Base-by-base conservation (phyloP, 306 rosid genomes). In the Citrullus mucosospermus region DNA sequence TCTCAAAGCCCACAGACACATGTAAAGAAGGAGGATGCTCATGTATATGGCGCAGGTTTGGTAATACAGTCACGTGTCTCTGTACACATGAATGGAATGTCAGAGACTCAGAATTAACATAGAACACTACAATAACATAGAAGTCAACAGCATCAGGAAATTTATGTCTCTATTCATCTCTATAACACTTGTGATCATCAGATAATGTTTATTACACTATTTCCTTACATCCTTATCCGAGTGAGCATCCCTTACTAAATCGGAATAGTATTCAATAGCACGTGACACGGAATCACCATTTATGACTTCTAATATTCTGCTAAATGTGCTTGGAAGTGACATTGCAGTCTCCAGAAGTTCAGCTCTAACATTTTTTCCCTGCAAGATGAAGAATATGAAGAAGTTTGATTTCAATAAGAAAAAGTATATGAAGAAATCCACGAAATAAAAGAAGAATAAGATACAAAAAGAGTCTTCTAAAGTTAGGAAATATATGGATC, bases 271-370 rank as follows among this genome's bases (percentile, higher is more conserved):
- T 74, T 94, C 97, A 82, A 92, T 83, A 9, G 95, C 98, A 85
- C 22, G 84, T 51, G 89, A 86, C 81, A 89, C 79, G 80, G 86
- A 86, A 67, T 89, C 93, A 82, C 90, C 82, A 73, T 90, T 88
- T 63, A 90, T 79, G 57, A 87, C 94, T 80, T 87, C 95, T 83
- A 94, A 82, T 75, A 94, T 90, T 82, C 56, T 85, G 85, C 86
- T 82, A 82, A 90, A 92, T 30, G 96, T 92, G 84, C 79, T 78
- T 22, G 98, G 98, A 81, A 90, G 98, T 58, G 93, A 90, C 80
- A 82, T 89, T 79, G 97, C 96, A 14, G 93, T 92, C 89, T 90
- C 98, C 79, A 94, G 43, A 82, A 94, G 97, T 82, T 94, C 98
- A 56, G 76, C 46, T 83, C 96, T 85, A 65, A 92, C 97, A 82